Base-by-base conservation (phyloP, 2,329 filamentous ascomycete genomes). In the Lecanoromycetidae sp. region DNA sequence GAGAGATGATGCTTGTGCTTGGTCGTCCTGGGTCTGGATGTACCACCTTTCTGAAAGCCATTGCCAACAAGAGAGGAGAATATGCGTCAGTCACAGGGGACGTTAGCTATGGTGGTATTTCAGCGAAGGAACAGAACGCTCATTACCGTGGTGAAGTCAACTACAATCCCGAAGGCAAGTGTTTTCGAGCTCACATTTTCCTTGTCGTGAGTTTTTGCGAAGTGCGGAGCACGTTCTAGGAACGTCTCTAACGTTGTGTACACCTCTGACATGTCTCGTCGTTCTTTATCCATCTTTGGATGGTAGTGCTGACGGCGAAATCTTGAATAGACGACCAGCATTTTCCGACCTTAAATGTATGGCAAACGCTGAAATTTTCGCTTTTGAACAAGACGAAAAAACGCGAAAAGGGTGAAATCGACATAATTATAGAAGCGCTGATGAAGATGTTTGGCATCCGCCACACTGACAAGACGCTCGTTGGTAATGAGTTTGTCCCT, bases 241-340 rank as follows among this genome's bases (percentile, higher is more conserved):
- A n/a, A n/a, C n/a, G n/a, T n/a, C n/a, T n/a, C n/a, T n/a, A n/a
- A n/a, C n/a, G n/a, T n/a, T n/a, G n/a, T n/a, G n/a, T n/a, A n/a
- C n/a, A n/a, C n/a, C n/a, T n/a, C n/a, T n/a, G n/a, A n/a, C n/a
- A n/a, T n/a, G n/a, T n/a, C n/a, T n/a, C n/a, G n/a, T n/a, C n/a
- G n/a, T n/a, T n/a, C n/a, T n/a, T n/a, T n/a, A n/a, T n/a, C n/a
- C n/a, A n/a, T n/a, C n/a, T n/a, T n/a, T n/a, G n/a, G n/a, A n/a
- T n/a, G n/a, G n/a, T n/a, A n/a, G n/a, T n/a, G n/a, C n/a, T n/a
- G n/a, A n/a, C n/a, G n/a, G n/a, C n/a, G n/a, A n/a, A n/a, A n/a
- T n/a, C n/a, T n/a, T n/a, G n/a, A n/a, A n/a, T n/a, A n/a, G 83
- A 87, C 54, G 83, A 87, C 57, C 71, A 77, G 15, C 84, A 90